These are phyloP conservation scores for Colletotrichum sp. DNA, from an alignment of 2,329 filamentous ascomycete genomes.

Conservation along the genomic window DNA sequence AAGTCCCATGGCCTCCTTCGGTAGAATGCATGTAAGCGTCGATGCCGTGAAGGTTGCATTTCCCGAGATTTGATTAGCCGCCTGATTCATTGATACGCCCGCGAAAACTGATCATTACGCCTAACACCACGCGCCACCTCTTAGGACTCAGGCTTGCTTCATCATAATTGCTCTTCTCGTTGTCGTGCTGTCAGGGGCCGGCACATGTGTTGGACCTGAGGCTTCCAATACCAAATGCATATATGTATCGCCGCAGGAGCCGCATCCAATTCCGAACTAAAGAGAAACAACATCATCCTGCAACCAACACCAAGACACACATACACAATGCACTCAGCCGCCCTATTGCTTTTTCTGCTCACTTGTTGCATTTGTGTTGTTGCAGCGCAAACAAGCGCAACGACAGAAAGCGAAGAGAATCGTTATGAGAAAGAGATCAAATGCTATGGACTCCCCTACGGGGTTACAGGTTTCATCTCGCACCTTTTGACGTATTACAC, in stretches of 20 bases:
- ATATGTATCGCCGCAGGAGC: background rate
- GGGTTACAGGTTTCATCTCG: background rate
- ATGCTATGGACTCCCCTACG: background rate
- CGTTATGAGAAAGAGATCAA: background rate
- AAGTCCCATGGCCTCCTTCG: background rate
- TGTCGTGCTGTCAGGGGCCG: accelerated
- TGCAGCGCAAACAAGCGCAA: background rate
- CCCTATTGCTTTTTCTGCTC: background rate
- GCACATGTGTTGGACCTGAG: background rate
- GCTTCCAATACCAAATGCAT: background rate
- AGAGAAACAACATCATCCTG: background rate
- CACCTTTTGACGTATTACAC: background rate
- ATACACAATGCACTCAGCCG: background rate
- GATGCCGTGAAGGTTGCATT: background rate
- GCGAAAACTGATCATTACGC: background rate
- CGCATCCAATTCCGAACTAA: background rate
- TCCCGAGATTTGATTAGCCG: background rate
- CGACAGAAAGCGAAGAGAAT: background rate
- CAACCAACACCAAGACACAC: background rate
- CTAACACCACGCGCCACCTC: background rate
- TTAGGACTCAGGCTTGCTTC: background rate
- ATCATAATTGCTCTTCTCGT: background rate
- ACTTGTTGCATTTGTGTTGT: background rate
- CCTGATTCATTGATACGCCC: background rate
- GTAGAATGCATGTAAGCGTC: background rate